Conservation (phyloP, 1,284 basidiomycete genomes). For the Fomitiporia mediterranea region DNA sequence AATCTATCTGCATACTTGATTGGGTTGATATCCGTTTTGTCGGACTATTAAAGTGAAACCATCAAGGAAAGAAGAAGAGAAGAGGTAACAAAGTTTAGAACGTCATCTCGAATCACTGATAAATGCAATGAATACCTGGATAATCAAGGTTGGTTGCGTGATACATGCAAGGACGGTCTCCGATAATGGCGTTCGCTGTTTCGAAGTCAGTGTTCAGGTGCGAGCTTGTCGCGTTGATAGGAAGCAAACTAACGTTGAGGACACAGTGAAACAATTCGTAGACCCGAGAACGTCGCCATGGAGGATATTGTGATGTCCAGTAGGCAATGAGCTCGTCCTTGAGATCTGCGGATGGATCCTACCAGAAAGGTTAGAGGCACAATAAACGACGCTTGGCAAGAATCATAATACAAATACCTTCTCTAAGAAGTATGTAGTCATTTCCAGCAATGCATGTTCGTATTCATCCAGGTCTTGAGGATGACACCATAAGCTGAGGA, state of each 20-base stretch:
- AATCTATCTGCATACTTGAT: constrained; percentile 54
- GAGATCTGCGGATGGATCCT: constrained; percentile 52
- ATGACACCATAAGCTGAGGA: constrained; percentile 58
- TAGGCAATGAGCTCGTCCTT: constrained; percentile 62
- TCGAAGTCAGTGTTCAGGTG: not conserved
- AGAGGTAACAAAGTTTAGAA: too few relatives aligned
- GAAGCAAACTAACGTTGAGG: constrained; percentile 46
- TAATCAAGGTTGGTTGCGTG: constrained; percentile 60
- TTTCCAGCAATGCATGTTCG: constrained; percentile 59
- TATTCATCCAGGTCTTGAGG: constrained; percentile 63
- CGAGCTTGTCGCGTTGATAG: not conserved
- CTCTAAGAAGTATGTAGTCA: constrained; percentile 50
- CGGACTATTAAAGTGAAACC: constrained; percentile 41
- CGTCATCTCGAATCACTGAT: not conserved
- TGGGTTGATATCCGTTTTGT: constrained; percentile 51
- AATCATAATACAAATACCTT: constrained; percentile 32
- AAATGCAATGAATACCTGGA: constrained; percentile 47
- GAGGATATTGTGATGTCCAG: constrained; percentile 56
- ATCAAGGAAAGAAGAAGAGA: too few relatives aligned
- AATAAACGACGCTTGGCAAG: not conserved
- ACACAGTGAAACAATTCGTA: constrained; percentile 51
- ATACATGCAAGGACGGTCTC: constrained; percentile 46
- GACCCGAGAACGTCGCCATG: constrained; percentile 44
- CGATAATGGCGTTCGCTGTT: constrained; percentile 49
- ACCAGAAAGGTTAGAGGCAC: constrained; percentile 14